These are phyloP conservation scores for Cucumis sativus DNA, from an alignment of 306 rosid species.

Conservation along the genomic window Cucumber_9930_V3 NC_026661.2:2935001-2935500, in stretches of 20 bases:
- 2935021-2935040: neutral
- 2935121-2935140: neutral
- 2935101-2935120: neutral
- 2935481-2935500: neutral
- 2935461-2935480: neutral
- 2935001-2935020: neutral
- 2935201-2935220: too few relatives aligned
- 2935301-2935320: neutral
- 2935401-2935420: constrained; percentile 6
- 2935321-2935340: neutral
- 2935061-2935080: neutral
- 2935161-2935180: too few relatives aligned
- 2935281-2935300: too few relatives aligned
- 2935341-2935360: neutral
- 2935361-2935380: neutral
- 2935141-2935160: too few relatives aligned
- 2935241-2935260: too few relatives aligned
- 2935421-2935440: neutral
- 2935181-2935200: too few relatives aligned
- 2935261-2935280: too few relatives aligned
- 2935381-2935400: neutral
- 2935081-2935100: neutral
- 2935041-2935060: neutral
- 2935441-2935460: neutral
- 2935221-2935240: too few relatives aligned